These are phyloP conservation scores for Truncatella angustata DNA, from an alignment of 2,329 filamentous ascomycete genomes.

Conservation along the genomic window DNA sequence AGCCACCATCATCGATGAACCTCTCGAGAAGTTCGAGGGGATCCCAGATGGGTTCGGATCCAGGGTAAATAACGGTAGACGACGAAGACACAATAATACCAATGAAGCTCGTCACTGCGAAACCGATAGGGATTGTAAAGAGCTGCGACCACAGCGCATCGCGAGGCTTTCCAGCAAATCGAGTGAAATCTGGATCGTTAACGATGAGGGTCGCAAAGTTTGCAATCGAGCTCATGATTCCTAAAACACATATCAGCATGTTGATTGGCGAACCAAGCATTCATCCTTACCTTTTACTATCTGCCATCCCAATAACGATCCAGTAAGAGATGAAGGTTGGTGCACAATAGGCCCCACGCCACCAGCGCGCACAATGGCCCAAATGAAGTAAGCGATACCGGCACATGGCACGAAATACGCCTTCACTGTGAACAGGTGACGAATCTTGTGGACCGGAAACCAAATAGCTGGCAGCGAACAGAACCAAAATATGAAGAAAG, in stretches of 20 bases:
- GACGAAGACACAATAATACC: constrained; percentile 76
- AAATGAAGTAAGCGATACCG: constrained; percentile 81
- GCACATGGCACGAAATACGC: constrained; percentile 79
- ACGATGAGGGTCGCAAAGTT: constrained; percentile 89
- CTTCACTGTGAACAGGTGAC: constrained; percentile 90
- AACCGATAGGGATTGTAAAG: constrained; percentile 68
- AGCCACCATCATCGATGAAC: constrained; percentile 68
- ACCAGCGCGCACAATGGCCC: constrained; percentile 72
- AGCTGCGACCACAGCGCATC: constrained; percentile 83
- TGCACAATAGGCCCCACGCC: constrained; percentile 81
- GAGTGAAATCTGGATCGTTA: constrained; percentile 80
- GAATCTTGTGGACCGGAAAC: constrained; percentile 85
- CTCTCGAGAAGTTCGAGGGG: constrained; percentile 64
- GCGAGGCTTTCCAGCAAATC: constrained; percentile 74
- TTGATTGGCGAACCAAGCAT: not conserved
- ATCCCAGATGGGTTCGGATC: constrained; percentile 66
- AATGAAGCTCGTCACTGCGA: constrained; percentile 80
- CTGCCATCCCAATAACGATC: constrained; percentile 73
- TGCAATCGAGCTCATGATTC: constrained; percentile 84
- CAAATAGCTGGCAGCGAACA: constrained; percentile 79
- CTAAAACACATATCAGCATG: not conserved
- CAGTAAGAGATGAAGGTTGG: constrained; percentile 61
- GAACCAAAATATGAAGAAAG: constrained; percentile 87
- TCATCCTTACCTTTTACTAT: constrained; percentile 62
- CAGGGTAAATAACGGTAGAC: constrained; percentile 64